These are phyloP conservation scores for Pyrrhoderma noxium DNA, from an alignment of 1,284 basidiomycete genomes.

Conservation along the genomic window DNA sequence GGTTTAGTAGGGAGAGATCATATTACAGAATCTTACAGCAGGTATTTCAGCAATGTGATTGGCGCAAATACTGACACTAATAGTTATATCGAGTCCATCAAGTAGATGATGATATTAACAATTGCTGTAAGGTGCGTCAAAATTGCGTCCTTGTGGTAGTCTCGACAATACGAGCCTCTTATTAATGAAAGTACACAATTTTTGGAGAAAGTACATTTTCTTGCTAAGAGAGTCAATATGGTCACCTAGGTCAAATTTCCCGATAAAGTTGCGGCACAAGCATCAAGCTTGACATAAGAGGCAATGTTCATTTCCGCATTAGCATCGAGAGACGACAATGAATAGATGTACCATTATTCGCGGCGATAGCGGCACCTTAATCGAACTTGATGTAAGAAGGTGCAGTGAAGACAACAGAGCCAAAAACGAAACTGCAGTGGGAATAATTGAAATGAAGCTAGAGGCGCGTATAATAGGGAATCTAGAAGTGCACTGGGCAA, in stretches of 20 bases:
- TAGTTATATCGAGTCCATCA: not conserved
- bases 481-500: too few relatives aligned
- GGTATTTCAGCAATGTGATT: slow-evolving; percentile 3
- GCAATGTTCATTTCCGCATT: not conserved
- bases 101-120: slow-evolving; percentile 6
- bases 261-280: not conserved
- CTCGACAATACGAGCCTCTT: not conserved
- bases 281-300: not conserved
- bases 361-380: not conserved
- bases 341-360: not conserved
- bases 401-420: too few relatives aligned
- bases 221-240: not conserved
- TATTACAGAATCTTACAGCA: not conserved
- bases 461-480: too few relatives aligned
- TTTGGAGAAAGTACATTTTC: not conserved
- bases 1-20: not conserved
- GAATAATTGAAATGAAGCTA: too few relatives aligned
- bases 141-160: slow-evolving; percentile 6
- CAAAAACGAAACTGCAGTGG: too few relatives aligned
- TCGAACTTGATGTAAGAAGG: too few relatives aligned
- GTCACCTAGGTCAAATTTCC: not conserved
- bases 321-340: not conserved
- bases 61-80: not conserved
- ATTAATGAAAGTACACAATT: too few relatives aligned
- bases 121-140: not conserved